A percentile compares a stretch with the other conserved stretches of the same genome.
Evolutionary conservation across 805 yeast species (phyloP).

Genomic region (Spathaspora hagerdaliae): DNA sequence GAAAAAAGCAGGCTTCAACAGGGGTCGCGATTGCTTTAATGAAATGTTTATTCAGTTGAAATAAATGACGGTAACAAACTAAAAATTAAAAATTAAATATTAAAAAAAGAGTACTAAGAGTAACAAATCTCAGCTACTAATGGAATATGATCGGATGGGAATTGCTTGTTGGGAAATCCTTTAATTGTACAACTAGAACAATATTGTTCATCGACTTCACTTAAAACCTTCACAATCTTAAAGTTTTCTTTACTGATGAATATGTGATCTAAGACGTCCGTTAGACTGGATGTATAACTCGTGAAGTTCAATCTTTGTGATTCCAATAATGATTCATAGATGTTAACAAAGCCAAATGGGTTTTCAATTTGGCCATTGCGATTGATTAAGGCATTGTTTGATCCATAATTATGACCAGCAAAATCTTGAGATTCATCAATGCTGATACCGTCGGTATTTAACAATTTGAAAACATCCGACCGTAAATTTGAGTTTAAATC

Average conservation of each 20-base stretch:
- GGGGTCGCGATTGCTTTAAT: too few relatives aligned
- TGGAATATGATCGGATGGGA: conserved; percentile 56
- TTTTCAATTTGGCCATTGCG: conserved; percentile 8
- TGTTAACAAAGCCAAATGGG: conserved; percentile 13
- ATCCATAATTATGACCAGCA: conserved; percentile 13
- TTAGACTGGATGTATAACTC: conserved; percentile 44
- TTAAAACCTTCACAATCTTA: conserved; percentile 41
- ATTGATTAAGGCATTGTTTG: conserved; percentile 10
- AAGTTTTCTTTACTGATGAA: conserved; percentile 46
- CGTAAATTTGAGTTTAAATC: conserved; percentile 53
- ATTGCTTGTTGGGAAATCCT: conserved; percentile 54
- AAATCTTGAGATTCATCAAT: conserved; percentile 9
- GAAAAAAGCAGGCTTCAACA: too few relatives aligned
- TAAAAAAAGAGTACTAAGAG: background rate
- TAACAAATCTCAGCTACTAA: conserved; percentile 22
- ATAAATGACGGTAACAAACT: too few relatives aligned
- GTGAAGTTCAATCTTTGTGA: conserved; percentile 14
- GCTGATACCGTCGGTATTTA: conserved; percentile 22
- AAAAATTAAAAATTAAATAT: too few relatives aligned
- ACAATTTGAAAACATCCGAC: conserved; percentile 46
- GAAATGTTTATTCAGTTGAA: too few relatives aligned
- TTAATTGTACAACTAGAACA: conserved; percentile 15
- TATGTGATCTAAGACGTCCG: conserved; percentile 55
- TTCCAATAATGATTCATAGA: conserved; percentile 15
- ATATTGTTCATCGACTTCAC: conserved; percentile 42